Evolutionary conservation across 495 filamentous ascomycete genomes (phyloP), one percentile per base, ranked within the genome.

Genomic region (Letharia lupina): DNA sequence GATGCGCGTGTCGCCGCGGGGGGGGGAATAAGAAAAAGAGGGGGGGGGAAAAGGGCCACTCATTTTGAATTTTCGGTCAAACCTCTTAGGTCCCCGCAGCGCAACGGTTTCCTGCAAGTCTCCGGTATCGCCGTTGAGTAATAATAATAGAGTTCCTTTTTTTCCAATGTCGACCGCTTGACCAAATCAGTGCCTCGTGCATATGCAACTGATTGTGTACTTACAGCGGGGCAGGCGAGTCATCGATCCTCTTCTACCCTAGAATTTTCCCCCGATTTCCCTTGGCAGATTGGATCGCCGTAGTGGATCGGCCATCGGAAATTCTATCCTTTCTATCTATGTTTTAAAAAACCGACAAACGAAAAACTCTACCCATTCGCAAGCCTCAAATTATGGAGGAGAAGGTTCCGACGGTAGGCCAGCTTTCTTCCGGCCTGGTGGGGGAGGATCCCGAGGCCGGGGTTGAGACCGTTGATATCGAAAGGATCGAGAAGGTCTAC

Each of bases 401-500:
- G 0, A 65, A 65, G 18, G 44, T 35, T 4, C 42, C 64, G 12
- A 50, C 58, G 5, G 11, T 60, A 10, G 57, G 12, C 35, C 64
- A 54, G 56, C 31, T 65, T 37, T 31, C 64, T 41, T 54, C 33
- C 8, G 57, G 33, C 39, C 28, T 45, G 31, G 63, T 6, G 6
- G 41, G 57, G 41, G 57, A 52, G 4, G 75, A 80, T 68, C 65
- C 68, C 58, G 79, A 79, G 65, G 68, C 70, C 35, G 75, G 72
- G 11, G 68, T 73, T 11, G 81, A 84, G 23, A 67, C 68, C 8
- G 79, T 80, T 33, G 75, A 78, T 62, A 72, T 87, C 66, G 82
- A 80, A 60, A 81, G 79, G 57, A 78, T 89, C 61, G 87, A 89
- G 69, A 73, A 71, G 64, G 82, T 90, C 60, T 90, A 90, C 76